These are phyloP conservation scores for Candida odintsovae DNA, from an alignment of 805 yeast species.

Conservation along the genomic window DNA sequence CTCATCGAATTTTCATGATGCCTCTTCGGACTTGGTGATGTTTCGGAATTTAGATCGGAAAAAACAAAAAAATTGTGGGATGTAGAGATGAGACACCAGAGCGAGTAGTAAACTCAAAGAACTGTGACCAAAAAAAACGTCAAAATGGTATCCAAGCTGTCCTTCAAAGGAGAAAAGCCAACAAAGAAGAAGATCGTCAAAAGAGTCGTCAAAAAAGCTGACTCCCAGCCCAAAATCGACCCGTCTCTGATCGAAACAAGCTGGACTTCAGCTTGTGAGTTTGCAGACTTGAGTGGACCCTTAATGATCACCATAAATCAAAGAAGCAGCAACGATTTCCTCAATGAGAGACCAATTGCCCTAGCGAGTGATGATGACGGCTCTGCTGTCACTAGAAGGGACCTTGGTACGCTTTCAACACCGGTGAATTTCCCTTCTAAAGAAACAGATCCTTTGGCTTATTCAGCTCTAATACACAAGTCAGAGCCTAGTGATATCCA, in stretches of 20 bases:
- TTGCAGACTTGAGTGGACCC: constrained; percentile 29
- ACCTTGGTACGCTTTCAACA: background rate
- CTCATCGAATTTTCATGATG: background rate
- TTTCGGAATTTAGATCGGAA: background rate
- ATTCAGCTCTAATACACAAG: constrained; percentile 8
- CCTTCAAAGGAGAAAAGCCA: constrained; percentile 32
- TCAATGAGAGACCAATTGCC: background rate
- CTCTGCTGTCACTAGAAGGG: background rate
- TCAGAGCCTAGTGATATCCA: constrained; percentile 26
- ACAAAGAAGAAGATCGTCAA: constrained; percentile 10
- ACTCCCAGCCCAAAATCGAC: constrained; percentile 2
- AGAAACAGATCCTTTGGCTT: background rate
- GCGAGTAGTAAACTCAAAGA: no score
- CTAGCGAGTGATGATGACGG: background rate
- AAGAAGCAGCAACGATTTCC: constrained; percentile 2
- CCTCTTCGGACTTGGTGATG: background rate
- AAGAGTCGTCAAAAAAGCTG: constrained; percentile 1
- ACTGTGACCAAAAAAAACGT: background rate
- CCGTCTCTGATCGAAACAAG: constrained; percentile 7
- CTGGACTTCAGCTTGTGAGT: constrained; percentile 23
- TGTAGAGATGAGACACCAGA: no score
- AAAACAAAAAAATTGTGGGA: background rate
- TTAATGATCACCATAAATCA: constrained; percentile 17
- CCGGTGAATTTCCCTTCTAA: constrained; percentile 7
- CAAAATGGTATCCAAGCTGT: constrained; percentile 31